Base-by-base conservation (phyloP, 2,329 filamentous ascomycete species). In the Hypoxylon rubiginosum region DNA sequence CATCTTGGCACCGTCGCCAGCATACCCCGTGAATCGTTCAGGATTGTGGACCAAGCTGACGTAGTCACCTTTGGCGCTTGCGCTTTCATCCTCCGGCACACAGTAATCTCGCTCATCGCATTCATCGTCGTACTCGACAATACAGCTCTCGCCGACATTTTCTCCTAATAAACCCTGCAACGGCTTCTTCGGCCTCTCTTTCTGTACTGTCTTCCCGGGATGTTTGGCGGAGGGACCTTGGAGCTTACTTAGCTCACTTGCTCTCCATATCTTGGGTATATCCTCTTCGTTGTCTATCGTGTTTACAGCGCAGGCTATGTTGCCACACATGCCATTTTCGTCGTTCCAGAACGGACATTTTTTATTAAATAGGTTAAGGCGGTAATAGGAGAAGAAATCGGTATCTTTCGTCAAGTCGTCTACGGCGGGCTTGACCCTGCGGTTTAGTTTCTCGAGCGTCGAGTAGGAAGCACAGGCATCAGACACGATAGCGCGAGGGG, bases 321-420 rank as follows among this genome's bases (percentile, higher is more conserved):
- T 99, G 70, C 94, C 96, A 80, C 96, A 99, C 86, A 97, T 92
- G 79, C 93, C 93, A 79, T 92, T 91, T 67, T 94, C 91, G 79
- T 99, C 96, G 76, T 90, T 88, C 95, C 96, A 99, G 79, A 98
- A 99, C 0, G 96, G 96, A 76, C 96, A 99, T 81, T 88, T 89
- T 80, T 96, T 97, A 80, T 97, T 92, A 81, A 93, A 99, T 19
- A 99, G 86, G 78, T 97, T 98, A 49, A 99, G 83, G 62, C 96
- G 91, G 82, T 98, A 99, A 81, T 98, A 94, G 57, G 95, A 95
- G 82, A 99, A 99, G 86, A 97, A 99, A 80, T 99, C 96, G 79
- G 95, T 97, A 57, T 92, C 89, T 73, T 88, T 88, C 0, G 93
- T 97, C 49, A 99, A 88, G 59, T 92, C 91, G 74, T 92, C 87